These are phyloP conservation scores for Leccinum subrobustum DNA, from an alignment of 1,284 basidiomycete species.

Conservation along the genomic window DNA sequence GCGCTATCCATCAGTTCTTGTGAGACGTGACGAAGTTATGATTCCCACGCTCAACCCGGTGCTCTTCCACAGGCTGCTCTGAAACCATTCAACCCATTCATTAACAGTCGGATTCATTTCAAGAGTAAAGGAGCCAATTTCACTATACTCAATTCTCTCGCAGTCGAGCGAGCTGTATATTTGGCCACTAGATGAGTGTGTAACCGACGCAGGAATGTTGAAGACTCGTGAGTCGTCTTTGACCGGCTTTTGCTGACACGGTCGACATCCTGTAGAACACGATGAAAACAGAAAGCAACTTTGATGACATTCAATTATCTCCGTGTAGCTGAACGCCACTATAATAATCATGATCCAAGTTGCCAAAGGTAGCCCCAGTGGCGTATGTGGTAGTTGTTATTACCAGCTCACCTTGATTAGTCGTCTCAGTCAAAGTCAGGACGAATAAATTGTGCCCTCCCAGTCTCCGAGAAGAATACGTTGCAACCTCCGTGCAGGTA, in stretches of 20 bases:
- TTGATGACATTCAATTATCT: background rate
- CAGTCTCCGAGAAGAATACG: background rate
- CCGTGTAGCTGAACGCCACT: background rate
- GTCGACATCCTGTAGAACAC: background rate
- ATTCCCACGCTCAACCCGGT: too few relatives aligned
- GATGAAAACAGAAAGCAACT: background rate
- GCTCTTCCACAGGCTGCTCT: too few relatives aligned
- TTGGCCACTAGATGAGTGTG: too few relatives aligned
- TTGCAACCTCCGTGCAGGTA: background rate
- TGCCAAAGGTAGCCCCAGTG: background rate
- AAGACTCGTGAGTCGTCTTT: too few relatives aligned
- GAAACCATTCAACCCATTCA: too few relatives aligned
- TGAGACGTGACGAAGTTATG: too few relatives aligned
- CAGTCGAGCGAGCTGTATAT: background rate
- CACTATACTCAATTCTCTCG: background rate
- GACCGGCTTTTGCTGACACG: background rate
- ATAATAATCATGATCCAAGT: background rate
- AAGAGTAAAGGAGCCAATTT: background rate
- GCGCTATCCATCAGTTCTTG: slow-evolving; percentile 49
- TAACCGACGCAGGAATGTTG: too few relatives aligned
- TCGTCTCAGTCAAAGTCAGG: background rate
- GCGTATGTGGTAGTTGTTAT: background rate
- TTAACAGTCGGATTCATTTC: too few relatives aligned
- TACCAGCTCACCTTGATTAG: background rate
- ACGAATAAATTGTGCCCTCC: too few relatives aligned